Percentiles rank a stretch among this genome's conserved stretches.
Evolutionary conservation across 2,329 filamentous ascomycete genomes (phyloP).

Genomic region (Alternaria ethzedia): DNA sequence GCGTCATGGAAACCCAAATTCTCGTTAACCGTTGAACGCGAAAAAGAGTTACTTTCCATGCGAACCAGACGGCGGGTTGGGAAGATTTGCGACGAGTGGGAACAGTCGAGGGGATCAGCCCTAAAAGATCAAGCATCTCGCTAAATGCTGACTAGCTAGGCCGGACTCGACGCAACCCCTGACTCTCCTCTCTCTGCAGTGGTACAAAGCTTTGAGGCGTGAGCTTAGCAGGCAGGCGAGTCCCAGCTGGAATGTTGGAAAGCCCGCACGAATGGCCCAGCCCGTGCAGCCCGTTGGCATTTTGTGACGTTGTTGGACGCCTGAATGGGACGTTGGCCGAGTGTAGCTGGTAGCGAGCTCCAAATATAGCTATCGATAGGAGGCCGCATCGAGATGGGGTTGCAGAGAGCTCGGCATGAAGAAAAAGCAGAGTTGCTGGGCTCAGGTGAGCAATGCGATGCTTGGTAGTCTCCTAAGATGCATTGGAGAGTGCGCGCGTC

Average conservation of each 20-base stretch:
- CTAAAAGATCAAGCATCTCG: slow-evolving; percentile 25
- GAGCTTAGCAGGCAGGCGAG: slow-evolving; percentile 17
- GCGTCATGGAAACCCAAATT: background rate
- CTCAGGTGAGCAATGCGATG: background rate
- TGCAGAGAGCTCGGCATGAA: background rate
- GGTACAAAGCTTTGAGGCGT: slow-evolving; percentile 30
- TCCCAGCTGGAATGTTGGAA: background rate
- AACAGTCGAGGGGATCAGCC: background rate
- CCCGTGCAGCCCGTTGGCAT: background rate
- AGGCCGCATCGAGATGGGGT: background rate
- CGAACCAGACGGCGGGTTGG: background rate
- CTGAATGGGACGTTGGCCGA: background rate
- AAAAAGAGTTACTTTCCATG: background rate
- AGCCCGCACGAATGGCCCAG: background rate
- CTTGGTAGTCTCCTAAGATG: background rate
- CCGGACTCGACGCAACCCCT: slow-evolving; percentile 21
- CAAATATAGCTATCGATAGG: slow-evolving; percentile 1
- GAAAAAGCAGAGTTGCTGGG: background rate
- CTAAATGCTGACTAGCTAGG: slow-evolving; percentile 15
- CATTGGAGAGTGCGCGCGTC: background rate
- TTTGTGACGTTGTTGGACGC: background rate
- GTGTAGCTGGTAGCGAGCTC: background rate
- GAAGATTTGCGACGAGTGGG: background rate
- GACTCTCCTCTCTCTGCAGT: slow-evolving; percentile 1
- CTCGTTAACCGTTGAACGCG: background rate